Base-by-base conservation (phyloP, 108 stramenopile genomes). In the Schizochytrium sp. region DNA sequence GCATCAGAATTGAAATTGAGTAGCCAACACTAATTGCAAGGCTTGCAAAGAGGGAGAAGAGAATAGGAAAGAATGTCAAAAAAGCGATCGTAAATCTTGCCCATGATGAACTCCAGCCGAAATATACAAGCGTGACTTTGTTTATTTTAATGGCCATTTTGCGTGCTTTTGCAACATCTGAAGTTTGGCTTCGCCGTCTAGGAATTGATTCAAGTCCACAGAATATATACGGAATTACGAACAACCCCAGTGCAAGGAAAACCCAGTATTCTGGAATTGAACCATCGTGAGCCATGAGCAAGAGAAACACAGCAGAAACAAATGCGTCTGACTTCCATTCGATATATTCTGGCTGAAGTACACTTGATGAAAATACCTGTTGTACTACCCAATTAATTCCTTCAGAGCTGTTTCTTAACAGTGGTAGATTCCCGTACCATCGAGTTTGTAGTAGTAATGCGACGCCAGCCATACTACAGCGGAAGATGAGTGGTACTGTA, bases 291-390 rank as follows among this genome's bases (percentile, higher is more conserved):
- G 64, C 40, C 12, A 38, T 8, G 28, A 69, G 40, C 42, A 69
- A 7, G 42, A 69, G 1, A 69, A 69, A 13, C 2, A 44, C 15
- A 8, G 64, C 64, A 38, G 64, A 69, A 7, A 69, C 64, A 15
- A 69, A 69, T 5, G 64, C 64, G 28, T 69, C 64, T 44, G 64
- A 69, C 28, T 69, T 69, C 64, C 64, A 69, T 44, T 69, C 64
- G 44, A 69, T 69, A 15, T 69, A 69, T 44, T 8, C 28, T 38
- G 64, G 64, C 64, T 69, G 42, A 1, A 69, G 64, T 2, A 44
- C 42, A 38, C 44, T 44, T 3, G 64, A 69, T 8, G 64, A 0
- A 15, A 69, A 69, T 12, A 69, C 64, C 42, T 44, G 40, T 38
- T 44, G 2, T 44, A 69, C 64, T 38, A 69, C 42, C 64, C 64